phyloP scores from a whole-genome alignment of 2,329 filamentous ascomycete genomes.

The Trichoderma asperellum region DNA sequence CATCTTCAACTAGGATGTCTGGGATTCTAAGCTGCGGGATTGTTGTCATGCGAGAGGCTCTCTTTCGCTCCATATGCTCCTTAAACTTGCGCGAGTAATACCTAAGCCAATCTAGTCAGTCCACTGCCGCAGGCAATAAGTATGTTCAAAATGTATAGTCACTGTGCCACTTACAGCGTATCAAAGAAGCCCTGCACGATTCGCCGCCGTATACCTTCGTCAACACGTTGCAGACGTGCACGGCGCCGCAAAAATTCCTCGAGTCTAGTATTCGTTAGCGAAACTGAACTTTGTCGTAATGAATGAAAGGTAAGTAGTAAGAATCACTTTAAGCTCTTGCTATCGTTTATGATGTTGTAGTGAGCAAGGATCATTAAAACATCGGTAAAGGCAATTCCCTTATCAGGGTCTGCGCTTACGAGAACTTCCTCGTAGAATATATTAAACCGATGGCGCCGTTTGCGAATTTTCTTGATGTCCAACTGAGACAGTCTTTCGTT shows the following conservation, averaged over 20 bases:
- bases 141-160: neutral
- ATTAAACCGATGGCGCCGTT: slow-evolving; percentile 79
- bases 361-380: slow-evolving; percentile 95
- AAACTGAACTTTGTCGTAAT: neutral
- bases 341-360: slow-evolving; percentile 98
- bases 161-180: slow-evolving; percentile 64
- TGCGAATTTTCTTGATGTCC: slow-evolving; percentile 74
- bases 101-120: slow-evolving; percentile 43
- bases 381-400: slow-evolving; percentile 87
- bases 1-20: slow-evolving; percentile 87
- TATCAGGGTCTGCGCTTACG: slow-evolving; percentile 86
- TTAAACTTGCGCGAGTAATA: slow-evolving; percentile 87
- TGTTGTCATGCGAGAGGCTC: slow-evolving; percentile 73
- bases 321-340: slow-evolving; percentile 82
- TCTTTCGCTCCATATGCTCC: slow-evolving; percentile 71
- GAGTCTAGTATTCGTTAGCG: slow-evolving; percentile 55
- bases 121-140: neutral
- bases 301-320: neutral
- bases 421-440: slow-evolving; percentile 97
- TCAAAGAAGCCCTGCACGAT: slow-evolving; percentile 95
- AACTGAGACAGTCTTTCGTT: slow-evolving; percentile 74
- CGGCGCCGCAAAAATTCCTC: slow-evolving; percentile 93
- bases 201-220: slow-evolving; percentile 89
- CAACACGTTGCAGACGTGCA: slow-evolving; percentile 86
- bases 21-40: slow-evolving; percentile 83